Percentiles rank a stretch among this genome's conserved stretches.
phyloP scores from a whole-genome alignment of 306 rosid species.

The Leucaena leucocephala region DNA sequence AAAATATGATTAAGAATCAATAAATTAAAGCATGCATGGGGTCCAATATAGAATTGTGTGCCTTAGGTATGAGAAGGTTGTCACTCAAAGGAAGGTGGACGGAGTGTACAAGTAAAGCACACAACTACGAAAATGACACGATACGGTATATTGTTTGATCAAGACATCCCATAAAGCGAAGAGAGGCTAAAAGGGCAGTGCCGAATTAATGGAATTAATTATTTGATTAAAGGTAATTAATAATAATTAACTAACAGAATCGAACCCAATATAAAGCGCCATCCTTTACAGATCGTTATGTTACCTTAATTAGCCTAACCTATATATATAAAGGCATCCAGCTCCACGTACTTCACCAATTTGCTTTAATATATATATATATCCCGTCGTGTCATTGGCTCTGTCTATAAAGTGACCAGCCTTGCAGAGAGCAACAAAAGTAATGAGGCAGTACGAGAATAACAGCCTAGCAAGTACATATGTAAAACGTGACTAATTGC shows the following conservation, averaged over 20 bases:
- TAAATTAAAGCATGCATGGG: neutral
- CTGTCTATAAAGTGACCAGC: neutral
- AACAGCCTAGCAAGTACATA: neutral
- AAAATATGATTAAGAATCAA: neutral
- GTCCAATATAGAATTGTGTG: neutral
- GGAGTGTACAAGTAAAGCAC: neutral
- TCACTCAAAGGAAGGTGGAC: neutral
- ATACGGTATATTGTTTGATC: too few species aligned
- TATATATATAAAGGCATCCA: neutral
- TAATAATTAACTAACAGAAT: too few species aligned
- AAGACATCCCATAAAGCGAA: neutral
- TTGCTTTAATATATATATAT: neutral
- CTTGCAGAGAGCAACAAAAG: neutral
- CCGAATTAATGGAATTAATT: neutral
- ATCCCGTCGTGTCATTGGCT: neutral
- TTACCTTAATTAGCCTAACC: constrained; percentile 3
- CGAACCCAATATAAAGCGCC: neutral
- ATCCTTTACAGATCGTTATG: constrained; percentile 27
- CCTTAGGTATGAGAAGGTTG: neutral
- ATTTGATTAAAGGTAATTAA: too few species aligned
- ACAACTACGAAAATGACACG: neutral
- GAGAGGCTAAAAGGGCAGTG: neutral
- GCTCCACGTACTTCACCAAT: neutral
- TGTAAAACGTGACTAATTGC: neutral
- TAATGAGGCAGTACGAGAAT: neutral